These are phyloP conservation scores for Candida pseudoglaebosa DNA, from an alignment of 805 yeast genomes.

Conservation along the genomic window DNA sequence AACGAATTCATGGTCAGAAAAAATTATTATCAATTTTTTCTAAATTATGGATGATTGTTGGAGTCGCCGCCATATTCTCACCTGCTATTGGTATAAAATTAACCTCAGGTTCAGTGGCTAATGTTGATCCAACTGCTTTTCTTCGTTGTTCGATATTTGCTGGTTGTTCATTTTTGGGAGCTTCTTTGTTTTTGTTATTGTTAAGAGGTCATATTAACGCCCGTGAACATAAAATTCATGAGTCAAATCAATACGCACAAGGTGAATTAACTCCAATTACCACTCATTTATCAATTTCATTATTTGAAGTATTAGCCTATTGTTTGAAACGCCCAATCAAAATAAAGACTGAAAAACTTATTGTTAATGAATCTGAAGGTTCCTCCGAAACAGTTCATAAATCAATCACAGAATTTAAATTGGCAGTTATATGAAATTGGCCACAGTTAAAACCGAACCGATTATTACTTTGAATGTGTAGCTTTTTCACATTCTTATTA, in stretches of 20 bases:
- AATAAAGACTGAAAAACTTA: neutral
- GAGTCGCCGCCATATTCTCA: constrained; percentile 48
- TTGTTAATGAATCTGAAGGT: neutral
- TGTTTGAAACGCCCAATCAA: constrained; percentile 2
- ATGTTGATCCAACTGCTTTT: constrained; percentile 44
- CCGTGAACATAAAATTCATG: constrained; percentile 32
- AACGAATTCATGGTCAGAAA: constrained; percentile 51
- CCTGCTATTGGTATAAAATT: constrained; percentile 59
- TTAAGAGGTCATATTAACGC: constrained; percentile 55
- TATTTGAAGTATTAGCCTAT: neutral
- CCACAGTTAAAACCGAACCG: too few species aligned
- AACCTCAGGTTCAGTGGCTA: constrained; percentile 25
- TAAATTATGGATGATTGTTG: constrained; percentile 52
- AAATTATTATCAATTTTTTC: constrained; percentile 48
- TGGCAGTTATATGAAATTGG: neutral
- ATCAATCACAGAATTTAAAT: neutral
- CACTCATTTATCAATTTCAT: neutral
- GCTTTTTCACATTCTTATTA: too few species aligned
- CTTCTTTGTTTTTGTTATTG: constrained; percentile 38
- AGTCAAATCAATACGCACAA: neutral
- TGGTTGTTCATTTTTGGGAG: constrained; percentile 50
- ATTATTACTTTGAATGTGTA: too few species aligned
- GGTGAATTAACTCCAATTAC: neutral
- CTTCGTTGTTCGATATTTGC: constrained; percentile 53
- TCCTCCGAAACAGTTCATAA: constrained; percentile 1